phyloP scores from a whole-genome alignment of 257 asterid genomes.

The Solanum rostratum region DNA sequence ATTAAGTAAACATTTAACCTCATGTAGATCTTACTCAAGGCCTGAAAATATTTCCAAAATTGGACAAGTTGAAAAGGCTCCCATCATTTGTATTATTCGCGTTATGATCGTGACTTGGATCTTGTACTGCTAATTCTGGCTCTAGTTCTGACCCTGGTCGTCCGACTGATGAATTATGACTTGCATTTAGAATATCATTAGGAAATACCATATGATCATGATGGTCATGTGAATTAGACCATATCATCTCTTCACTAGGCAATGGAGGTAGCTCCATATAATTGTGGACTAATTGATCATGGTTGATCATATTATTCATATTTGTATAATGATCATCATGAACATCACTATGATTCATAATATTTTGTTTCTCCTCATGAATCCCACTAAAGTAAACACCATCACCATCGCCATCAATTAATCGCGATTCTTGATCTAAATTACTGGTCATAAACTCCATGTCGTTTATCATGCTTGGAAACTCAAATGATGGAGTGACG shows the following conservation, averaged over 20 bases:
- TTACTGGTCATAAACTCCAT: not conserved
- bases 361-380: not conserved
- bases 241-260: slow-evolving; percentile 27
- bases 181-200: not conserved
- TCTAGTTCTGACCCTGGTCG: not conserved
- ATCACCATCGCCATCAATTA: not conserved
- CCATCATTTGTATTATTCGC: slow-evolving; percentile 2
- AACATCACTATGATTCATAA: not conserved
- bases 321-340: not conserved
- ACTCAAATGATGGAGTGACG: slow-evolving; percentile 4
- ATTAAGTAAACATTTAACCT: not conserved
- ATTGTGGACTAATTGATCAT: not conserved
- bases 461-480: slow-evolving; percentile 3
- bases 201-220: slow-evolving; percentile 5
- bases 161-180: not conserved
- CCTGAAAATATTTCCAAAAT: slow-evolving; percentile 40
- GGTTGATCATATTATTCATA: not conserved
- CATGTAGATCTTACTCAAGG: slow-evolving; percentile 18
- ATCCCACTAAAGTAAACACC: slow-evolving; percentile 10
- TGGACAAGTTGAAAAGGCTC: slow-evolving; percentile 23
- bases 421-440: slow-evolving; percentile 4
- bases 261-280: slow-evolving; percentile 23
- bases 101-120: not conserved
- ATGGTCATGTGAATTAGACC: slow-evolving; percentile 20
- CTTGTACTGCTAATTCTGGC: not conserved